Percentiles rank a stretch among this genome's conserved stretches.
Conservation (phyloP, 176 grass and related monocot genomes). For the Calamus simplicifolius region DNA sequence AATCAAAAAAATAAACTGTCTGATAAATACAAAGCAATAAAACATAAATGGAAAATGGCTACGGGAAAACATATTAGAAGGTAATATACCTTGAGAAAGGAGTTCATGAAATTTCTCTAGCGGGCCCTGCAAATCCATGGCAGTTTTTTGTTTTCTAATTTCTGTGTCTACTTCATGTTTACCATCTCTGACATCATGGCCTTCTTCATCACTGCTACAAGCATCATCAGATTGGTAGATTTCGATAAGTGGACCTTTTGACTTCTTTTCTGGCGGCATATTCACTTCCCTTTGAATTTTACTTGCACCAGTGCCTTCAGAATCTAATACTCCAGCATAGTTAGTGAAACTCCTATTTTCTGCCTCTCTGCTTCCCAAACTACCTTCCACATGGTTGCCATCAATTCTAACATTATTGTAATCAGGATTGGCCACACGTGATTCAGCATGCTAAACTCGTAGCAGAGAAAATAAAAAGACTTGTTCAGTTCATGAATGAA, state of each 20-base stretch:
- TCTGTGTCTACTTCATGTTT: neutral
- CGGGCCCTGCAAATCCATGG: neutral
- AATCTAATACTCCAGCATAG: neutral
- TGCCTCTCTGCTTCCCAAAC: no score
- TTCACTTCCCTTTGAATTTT: neutral
- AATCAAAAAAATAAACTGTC: no score
- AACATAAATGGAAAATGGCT: no score
- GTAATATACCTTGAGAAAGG: slow-evolving; percentile 8
- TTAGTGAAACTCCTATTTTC: neutral
- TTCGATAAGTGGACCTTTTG: no score
- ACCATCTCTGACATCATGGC: neutral
- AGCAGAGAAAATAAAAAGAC: no score
- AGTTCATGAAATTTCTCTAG: neutral
- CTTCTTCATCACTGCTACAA: neutral
- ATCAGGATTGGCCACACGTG: neutral
- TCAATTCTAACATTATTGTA: neutral
- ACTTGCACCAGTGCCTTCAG: neutral
- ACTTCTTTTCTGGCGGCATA: neutral
- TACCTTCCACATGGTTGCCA: no score
- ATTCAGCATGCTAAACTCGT: neutral
- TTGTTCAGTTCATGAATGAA: no score
- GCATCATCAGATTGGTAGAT: neutral
- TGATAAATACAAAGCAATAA: no score
- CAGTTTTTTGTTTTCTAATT: neutral
- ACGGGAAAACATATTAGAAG: no score